Evolutionary conservation across 768 basidiomycete genomes (phyloP), one percentile per base, ranked within the genome.

Genomic region (Rhizopogon vinicolor): DNA sequence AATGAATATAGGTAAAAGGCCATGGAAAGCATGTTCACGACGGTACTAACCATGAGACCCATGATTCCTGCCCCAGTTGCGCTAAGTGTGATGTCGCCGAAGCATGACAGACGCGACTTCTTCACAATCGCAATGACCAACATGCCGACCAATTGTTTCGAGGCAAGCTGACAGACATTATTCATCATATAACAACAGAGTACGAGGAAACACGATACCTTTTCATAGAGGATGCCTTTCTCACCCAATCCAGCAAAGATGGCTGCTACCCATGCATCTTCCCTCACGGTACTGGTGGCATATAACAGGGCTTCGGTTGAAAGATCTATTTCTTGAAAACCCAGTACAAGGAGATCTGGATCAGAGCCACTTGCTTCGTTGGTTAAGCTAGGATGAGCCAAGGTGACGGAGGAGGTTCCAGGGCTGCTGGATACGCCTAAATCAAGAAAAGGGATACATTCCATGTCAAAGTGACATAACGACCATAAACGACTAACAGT

Each of bases 141-240:
- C 77, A 91, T 89, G 37, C 91, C 91, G 39, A 93, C 90, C 18
- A 93, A 85, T 65, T 91, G 91, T 61, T 80, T 87, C 3, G 87
- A 89, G 13, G 72, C 74, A 33, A 93, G 74, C 89, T 92, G 48
- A n/a, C 1, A 45, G 22, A 5, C 35, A 4, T 35, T 25, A 13
- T 22, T 54, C 31, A 54, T 18, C 8, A 46, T 40, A 40, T 58
- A 7, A 37, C n/a, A 18, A 7, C 8, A 43, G 52, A 9, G 8
- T 13, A 6, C 16, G 9, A 22, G 33, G 3, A 33, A 41, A 39
- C 28, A 28, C 18, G 45, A 40, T 43, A 87, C 89, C 79, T 90
- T 91, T 65, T 83, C 81, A 59, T 91, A 92, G 52, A 71, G 60
- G 3, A 74, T 73, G 4, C 75, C 78, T 61, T 80, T 85, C 63